Percentiles rank a stretch among this genome's conserved stretches.
Conservation (phyloP, 2,329 filamentous ascomycete genomes). For the Aureobasidium sp. region DNA sequence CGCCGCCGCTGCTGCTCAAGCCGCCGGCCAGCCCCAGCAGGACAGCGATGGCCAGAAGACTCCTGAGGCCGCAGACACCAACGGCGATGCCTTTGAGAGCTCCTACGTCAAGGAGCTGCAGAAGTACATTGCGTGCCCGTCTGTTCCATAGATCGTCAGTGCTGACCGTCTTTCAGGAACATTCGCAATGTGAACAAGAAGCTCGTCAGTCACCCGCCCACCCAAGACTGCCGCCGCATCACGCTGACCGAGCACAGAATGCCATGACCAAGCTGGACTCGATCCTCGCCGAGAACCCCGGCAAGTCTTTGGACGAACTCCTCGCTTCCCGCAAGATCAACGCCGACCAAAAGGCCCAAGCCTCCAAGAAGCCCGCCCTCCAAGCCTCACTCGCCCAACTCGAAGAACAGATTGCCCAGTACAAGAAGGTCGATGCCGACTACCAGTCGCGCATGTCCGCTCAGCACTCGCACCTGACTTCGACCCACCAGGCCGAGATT, state of each 20-base stretch:
- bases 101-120: slow-evolving; percentile 79
- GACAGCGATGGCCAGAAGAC: not conserved
- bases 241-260: slow-evolving; percentile 36
- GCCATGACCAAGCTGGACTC: slow-evolving; percentile 64
- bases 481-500: slow-evolving; percentile 48
- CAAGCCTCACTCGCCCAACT: slow-evolving; percentile 58
- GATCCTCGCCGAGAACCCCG: slow-evolving; percentile 59
- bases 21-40: slow-evolving; percentile 21
- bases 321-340: slow-evolving; percentile 67
- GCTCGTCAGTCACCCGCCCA: slow-evolving; percentile 53
- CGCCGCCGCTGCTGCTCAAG: slow-evolving; percentile 23
- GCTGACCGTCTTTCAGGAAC: slow-evolving; percentile 48
- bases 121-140: slow-evolving; percentile 54
- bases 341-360: slow-evolving; percentile 66
- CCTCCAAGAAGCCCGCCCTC: slow-evolving; percentile 66
- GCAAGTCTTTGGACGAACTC: slow-evolving; percentile 63
- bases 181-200: slow-evolving; percentile 93
- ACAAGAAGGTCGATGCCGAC: slow-evolving; percentile 67
- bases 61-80: slow-evolving; percentile 29
- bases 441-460: slow-evolving; percentile 52
- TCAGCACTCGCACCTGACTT: slow-evolving; percentile 48
- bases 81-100: slow-evolving; percentile 61
- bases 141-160: not conserved
- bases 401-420: slow-evolving; percentile 65
- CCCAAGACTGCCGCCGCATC: not conserved